A percentile compares a stretch with the other conserved stretches of the same genome.
Conservation (phyloP, 257 asterid species). For the Gentiana dahurica region DNA sequence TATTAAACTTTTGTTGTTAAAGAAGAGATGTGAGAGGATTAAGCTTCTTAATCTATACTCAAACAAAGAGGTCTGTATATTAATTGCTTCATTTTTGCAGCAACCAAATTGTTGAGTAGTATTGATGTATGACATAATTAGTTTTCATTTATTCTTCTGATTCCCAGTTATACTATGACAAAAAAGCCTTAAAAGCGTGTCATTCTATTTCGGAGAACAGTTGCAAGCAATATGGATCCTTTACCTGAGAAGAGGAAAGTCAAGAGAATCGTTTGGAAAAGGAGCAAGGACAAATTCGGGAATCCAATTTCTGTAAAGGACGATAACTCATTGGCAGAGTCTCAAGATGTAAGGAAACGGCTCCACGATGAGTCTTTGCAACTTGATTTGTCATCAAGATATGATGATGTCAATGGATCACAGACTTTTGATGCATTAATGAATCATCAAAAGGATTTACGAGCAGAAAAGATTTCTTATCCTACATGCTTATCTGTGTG, state of each 20-base stretch:
- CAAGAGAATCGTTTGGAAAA: constrained; percentile 32
- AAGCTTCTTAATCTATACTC: too few species aligned
- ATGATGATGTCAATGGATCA: constrained; percentile 14
- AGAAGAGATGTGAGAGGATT: too few species aligned
- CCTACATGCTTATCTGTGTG: constrained; percentile 16
- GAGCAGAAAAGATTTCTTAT: constrained; percentile 12
- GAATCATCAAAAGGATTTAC: constrained; percentile 18
- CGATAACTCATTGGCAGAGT: constrained; percentile 8
- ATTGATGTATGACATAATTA: too few species aligned
- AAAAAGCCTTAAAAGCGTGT: too few species aligned
- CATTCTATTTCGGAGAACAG: not conserved
- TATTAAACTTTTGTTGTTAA: too few species aligned
- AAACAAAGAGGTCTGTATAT: too few species aligned
- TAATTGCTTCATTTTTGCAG: too few species aligned
- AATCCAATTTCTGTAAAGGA: constrained; percentile 12
- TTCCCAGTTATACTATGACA: too few species aligned
- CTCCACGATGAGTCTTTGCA: constrained; percentile 12
- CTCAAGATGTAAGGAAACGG: constrained; percentile 20
- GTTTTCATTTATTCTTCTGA: too few species aligned
- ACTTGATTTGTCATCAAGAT: constrained; percentile 11
- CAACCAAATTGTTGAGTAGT: too few species aligned
- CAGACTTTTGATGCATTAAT: constrained; percentile 9
- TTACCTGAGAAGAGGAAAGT: constrained; percentile 14
- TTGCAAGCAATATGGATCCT: constrained; percentile 27
- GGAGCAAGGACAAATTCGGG: constrained; percentile 18